Percentiles rank a stretch among this genome's conserved stretches.
phyloP scores from a whole-genome alignment of 2,329 filamentous ascomycete genomes.

The Sarocladiaceae sp. region DNA sequence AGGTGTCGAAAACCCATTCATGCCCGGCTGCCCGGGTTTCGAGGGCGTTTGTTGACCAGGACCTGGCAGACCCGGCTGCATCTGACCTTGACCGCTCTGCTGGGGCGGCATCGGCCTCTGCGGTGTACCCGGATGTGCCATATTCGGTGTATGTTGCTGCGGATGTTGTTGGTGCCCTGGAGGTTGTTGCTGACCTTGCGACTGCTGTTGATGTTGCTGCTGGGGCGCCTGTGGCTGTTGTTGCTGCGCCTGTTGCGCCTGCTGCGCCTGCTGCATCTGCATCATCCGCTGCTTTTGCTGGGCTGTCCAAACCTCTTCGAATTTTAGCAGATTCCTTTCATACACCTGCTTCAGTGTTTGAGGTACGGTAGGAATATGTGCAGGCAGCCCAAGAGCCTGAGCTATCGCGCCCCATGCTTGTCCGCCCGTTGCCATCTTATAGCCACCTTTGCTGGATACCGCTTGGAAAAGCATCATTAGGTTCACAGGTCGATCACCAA shows the following conservation, averaged over 20 bases:
- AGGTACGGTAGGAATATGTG: conserved; percentile 59
- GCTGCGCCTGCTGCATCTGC: conserved; percentile 40
- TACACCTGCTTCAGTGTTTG: conserved; percentile 68
- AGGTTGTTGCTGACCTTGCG: conserved; percentile 20
- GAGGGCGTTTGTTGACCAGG: conserved; percentile 31
- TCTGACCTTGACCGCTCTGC: conserved; percentile 27
- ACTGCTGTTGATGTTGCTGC: conserved; percentile 32
- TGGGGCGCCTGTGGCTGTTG: conserved; percentile 25
- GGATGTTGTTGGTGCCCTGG: conserved; percentile 30
- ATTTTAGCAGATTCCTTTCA: conserved; percentile 67
- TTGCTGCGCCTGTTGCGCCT: conserved; percentile 33
- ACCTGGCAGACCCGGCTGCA: conserved; percentile 27
- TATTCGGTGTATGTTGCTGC: conserved; percentile 16
- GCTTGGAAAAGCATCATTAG: conserved; percentile 71
- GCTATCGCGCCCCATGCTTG: conserved; percentile 73
- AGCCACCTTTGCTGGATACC: conserved; percentile 70
- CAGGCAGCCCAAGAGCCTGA: conserved; percentile 54
- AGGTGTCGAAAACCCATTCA: conserved; percentile 32
- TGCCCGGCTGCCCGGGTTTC: conserved; percentile 30
- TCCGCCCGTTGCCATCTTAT: conserved; percentile 60
- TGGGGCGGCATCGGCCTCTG: conserved; percentile 29
- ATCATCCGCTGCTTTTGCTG: conserved; percentile 49
- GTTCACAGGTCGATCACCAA: conserved; percentile 68
- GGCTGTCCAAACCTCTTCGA: conserved; percentile 62
- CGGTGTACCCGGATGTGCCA: conserved; percentile 20